Evolutionary conservation across 345 rosid genomes (phyloP), one percentile per base, ranked within the genome.

Genomic region (Turnera subulata): DNA sequence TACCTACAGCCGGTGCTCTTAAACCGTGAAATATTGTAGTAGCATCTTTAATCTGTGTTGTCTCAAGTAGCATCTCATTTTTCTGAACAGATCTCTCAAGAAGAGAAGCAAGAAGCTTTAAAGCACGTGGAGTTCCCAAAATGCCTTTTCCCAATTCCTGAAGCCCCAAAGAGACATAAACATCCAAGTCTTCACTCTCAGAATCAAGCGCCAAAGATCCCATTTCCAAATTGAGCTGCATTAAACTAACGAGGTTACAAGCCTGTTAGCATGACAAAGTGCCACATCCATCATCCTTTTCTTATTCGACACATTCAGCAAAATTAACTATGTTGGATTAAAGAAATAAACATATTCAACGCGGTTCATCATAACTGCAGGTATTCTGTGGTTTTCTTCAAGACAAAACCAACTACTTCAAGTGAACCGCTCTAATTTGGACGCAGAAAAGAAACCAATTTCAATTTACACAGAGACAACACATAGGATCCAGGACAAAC

Each of bases 11-110:
- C 6, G 98, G 96, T 0, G 56, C 80, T 67, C 80, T 81, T 55
- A 66, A 48, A 7, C 95, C 96, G 18, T 89, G 88, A 63, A 92
- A 92, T 19, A 81, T 38, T 1, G 89, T 82, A 17, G 68, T 52
- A 14, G 40, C 40, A 57, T 77, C 80, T 56, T 76, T 57, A 0
- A 32, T 50, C 55, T 72, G 65, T 10, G 62, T 7, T 9, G 79
- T 54, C 56, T 73, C 80, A 10, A 53, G 21, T 35, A 65, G 48
- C 63, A 68, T 71, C 56, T 79, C 84, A 61, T 80, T 77, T 55
- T 52, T 52, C 54, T 81, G 75, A 35, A 84, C 76, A 63, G 73
- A 73, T 66, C 71, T 82, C 72, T 84, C 90, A 15, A 91, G 91
- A 56, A 78, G 69, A 0, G 85, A 70, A 47, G 96, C 76, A 32